Evolutionary conservation across 2,329 filamentous ascomycete species (phyloP).

Genomic region (Venturia aucupariae): DNA sequence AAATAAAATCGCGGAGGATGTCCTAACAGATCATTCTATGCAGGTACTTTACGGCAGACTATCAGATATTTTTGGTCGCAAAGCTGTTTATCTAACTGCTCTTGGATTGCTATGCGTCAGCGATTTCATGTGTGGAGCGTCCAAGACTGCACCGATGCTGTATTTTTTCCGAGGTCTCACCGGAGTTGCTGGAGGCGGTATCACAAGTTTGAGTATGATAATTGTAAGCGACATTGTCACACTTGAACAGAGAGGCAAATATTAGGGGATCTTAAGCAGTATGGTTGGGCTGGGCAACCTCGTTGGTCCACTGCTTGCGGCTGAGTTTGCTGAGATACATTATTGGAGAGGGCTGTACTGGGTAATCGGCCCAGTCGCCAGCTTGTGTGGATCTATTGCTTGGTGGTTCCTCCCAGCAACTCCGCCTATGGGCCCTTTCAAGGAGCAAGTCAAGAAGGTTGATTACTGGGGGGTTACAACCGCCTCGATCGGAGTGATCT

Average conservation of each 20-base stretch:
- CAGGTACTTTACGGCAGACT: slow-evolving; percentile 55
- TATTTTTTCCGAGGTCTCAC: slow-evolving; percentile 53
- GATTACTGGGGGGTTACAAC: slow-evolving; percentile 50
- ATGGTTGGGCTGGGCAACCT: slow-evolving; percentile 34
- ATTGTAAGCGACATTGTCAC: slow-evolving; percentile 53
- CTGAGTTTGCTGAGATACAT: slow-evolving; percentile 34
- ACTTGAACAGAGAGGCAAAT: slow-evolving; percentile 48
- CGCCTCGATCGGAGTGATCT: slow-evolving; percentile 47
- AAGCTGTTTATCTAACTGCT: slow-evolving; percentile 47
- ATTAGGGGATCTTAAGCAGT: slow-evolving; percentile 37
- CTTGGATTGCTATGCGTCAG: slow-evolving; percentile 45
- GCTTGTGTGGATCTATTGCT: slow-evolving; percentile 39
- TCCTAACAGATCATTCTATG: slow-evolving; percentile 35
- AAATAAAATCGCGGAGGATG: background rate
- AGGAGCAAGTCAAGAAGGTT: slow-evolving; percentile 44
- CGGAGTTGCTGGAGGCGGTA: slow-evolving; percentile 52
- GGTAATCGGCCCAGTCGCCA: slow-evolving; percentile 42
- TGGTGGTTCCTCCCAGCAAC: slow-evolving; percentile 33
- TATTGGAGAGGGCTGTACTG: slow-evolving; percentile 41
- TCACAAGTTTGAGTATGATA: slow-evolving; percentile 43
- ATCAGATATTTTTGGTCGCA: slow-evolving; percentile 53
- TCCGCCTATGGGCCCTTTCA: slow-evolving; percentile 37
- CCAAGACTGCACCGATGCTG: slow-evolving; percentile 46
- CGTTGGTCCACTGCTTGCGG: slow-evolving; percentile 33
- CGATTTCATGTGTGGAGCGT: slow-evolving; percentile 51